phyloP scores from a whole-genome alignment of 225 moss, liverwort and hornwort genomes.

The Marchantia polymorpha region DNA sequence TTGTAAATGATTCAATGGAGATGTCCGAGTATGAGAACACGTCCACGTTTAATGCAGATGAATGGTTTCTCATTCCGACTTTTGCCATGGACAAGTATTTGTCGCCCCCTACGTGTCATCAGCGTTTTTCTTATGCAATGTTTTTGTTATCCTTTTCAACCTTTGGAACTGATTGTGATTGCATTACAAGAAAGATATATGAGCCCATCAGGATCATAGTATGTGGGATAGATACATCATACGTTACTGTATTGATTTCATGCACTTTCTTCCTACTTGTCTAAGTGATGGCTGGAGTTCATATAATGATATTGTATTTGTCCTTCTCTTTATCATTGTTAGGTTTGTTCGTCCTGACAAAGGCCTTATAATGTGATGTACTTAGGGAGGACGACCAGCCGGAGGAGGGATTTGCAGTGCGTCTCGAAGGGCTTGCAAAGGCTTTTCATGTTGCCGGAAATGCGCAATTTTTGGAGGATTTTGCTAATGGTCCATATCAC shows the following conservation, averaged over 20 bases:
- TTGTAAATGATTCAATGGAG: conserved; percentile 62
- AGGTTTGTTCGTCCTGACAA: too few species aligned
- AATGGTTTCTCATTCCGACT: conserved; percentile 71
- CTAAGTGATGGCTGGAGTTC: too few species aligned
- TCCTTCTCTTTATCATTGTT: too few species aligned
- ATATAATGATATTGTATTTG: too few species aligned
- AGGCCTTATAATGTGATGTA: neutral
- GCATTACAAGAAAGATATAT: too few species aligned
- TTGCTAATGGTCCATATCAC: conserved; percentile 63
- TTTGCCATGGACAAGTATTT: conserved; percentile 54
- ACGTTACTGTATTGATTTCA: too few species aligned
- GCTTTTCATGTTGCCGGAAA: conserved; percentile 73
- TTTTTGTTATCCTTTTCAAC: too few species aligned
- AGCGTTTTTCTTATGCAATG: too few species aligned
- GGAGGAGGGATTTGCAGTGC: conserved; percentile 83
- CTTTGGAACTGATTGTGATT: too few species aligned
- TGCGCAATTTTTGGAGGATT: conserved; percentile 84
- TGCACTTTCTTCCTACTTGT: too few species aligned
- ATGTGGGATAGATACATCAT: too few species aligned
- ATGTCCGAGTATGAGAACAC: conserved; percentile 93
- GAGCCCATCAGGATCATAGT: too few species aligned
- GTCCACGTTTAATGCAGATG: conserved; percentile 80
- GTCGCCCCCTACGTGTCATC: neutral
- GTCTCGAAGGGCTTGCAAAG: conserved; percentile 77
- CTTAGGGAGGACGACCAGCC: conserved; percentile 56